These are phyloP conservation scores for Monosporascus sp. DNA, from an alignment of 2,329 filamentous ascomycete genomes.

Conservation along the genomic window DNA sequence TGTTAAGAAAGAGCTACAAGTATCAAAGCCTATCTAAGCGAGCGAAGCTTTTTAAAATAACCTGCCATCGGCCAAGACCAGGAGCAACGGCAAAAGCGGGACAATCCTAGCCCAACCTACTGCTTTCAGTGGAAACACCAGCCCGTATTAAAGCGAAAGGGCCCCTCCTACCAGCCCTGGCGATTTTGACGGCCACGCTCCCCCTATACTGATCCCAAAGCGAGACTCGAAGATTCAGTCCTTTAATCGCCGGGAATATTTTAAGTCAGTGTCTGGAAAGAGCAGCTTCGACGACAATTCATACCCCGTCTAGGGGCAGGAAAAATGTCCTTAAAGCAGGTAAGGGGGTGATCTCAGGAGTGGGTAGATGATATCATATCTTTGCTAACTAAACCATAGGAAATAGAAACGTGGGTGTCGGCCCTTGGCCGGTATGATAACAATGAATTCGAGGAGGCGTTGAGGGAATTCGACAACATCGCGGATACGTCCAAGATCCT, in stretches of 20 bases:
- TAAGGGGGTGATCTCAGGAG: constrained; percentile 7
- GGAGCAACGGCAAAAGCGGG: constrained; percentile 2
- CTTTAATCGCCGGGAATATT: constrained; percentile 14
- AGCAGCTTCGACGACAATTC: constrained; percentile 15
- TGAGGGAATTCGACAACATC: constrained; percentile 79
- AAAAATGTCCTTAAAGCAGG: constrained; percentile 30
- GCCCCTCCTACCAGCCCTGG: background rate
- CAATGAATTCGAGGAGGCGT: constrained; percentile 90
- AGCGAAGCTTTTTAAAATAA: background rate
- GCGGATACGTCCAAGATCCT: constrained; percentile 95
- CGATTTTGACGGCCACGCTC: constrained; percentile 3
- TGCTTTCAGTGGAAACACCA: background rate
- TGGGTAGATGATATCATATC: background rate
- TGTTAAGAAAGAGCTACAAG: background rate
- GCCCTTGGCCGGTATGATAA: constrained; percentile 91
- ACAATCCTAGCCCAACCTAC: constrained; percentile 2
- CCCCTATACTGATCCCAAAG: constrained; percentile 7
- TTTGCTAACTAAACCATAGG: constrained; percentile 46
- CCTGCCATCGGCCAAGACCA: constrained; percentile 7
- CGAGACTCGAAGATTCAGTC: constrained; percentile 4
- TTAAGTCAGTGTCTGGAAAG: constrained; percentile 20
- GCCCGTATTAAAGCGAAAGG: background rate
- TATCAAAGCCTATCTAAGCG: background rate
- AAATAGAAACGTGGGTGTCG: constrained; percentile 98
- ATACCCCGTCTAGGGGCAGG: constrained; percentile 10